Evolutionary conservation across 345 rosid genomes (phyloP), one percentile per base, ranked within the genome.

Genomic region (Gossypium turneri): DNA sequence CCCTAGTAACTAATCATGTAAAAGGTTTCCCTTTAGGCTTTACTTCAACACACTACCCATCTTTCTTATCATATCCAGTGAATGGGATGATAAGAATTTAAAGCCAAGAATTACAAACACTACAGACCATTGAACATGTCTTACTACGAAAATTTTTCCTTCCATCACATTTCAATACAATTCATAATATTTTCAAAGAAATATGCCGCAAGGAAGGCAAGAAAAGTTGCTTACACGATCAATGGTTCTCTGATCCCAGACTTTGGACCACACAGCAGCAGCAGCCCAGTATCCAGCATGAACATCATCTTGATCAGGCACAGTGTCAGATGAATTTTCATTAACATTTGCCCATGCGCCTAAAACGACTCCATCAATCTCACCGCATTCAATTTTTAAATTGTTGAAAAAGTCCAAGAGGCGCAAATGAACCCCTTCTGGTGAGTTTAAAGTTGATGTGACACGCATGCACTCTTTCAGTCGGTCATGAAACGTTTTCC

Each of bases 221-320:
- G 68, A 75, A 29, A 72, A 76, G 52, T 73, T 43, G 68, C 91
- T 88, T 85, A 95, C 99, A 71, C 97, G 94, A 82, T 95, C 96
- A 80, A 93, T 74, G 65, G 94, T 95, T 84, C 85, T 89, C 82
- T 89, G 96, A 82, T 95, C 99, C 99, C 99, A 95, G 22, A 85
- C 86, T 79, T 86, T 84, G 75, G 87, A 93, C 99, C 99, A 95
- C 62, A 88, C 90, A 45, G 96, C 94, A 53, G 99, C 98, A 79
- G 94, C 94, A 72, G 93, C 90, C 99, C 99, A 95, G 76, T 90
- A 95, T 75, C 98, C 99, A 83, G 84, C 84, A 81, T 71, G 67
- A 72, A 87, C 90, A 80, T 77, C 75, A 76, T 83, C 91, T 81
- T 90, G 90, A 77, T 88, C 91, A 59, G 68, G 73, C 64, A 70